Percentiles rank a stretch among this genome's conserved stretches.
Evolutionary conservation across 1,284 basidiomycete genomes (phyloP).

Genomic region (Laetiporus sulphureus): DNA sequence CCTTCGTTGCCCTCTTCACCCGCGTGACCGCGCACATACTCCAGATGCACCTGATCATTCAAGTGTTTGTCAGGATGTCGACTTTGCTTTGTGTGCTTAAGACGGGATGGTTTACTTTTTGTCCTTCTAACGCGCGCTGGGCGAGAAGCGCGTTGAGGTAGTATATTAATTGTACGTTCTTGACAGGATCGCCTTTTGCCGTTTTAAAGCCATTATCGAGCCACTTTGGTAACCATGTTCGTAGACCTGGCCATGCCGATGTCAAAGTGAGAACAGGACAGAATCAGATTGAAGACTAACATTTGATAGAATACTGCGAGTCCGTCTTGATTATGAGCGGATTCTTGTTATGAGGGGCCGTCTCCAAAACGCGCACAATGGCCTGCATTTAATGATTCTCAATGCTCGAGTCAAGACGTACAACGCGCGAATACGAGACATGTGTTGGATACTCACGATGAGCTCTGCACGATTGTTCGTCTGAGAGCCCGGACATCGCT

Average conservation of each 20-base stretch:
- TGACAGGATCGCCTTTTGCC: constrained; percentile 45
- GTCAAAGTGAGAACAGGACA: not conserved
- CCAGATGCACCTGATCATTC: constrained; percentile 36
- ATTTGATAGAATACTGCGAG: constrained; percentile 69
- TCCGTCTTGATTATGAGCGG: constrained; percentile 70
- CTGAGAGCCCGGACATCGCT: constrained; percentile 76
- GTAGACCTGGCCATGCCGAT: constrained; percentile 43
- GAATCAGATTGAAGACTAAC: constrained; percentile 29
- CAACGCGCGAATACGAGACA: not conserved
- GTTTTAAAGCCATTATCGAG: constrained; percentile 41
- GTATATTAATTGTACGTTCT: constrained; percentile 58
- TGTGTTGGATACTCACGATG: constrained; percentile 45
- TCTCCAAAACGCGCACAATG: constrained; percentile 68
- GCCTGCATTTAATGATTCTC: constrained; percentile 53
- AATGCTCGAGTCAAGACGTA: no score
- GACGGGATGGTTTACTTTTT: constrained; percentile 24
- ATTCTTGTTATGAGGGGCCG: constrained; percentile 42
- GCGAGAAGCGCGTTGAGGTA: constrained; percentile 53
- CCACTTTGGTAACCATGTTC: constrained; percentile 64
- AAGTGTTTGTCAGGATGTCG: no score
- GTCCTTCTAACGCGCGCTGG: constrained; percentile 39
- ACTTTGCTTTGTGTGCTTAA: no score
- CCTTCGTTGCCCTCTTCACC: constrained; percentile 74
- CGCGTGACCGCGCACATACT: constrained; percentile 67
- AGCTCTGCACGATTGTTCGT: constrained; percentile 89